These are phyloP conservation scores for Aspergillus clavatus DNA, from an alignment of 2,329 filamentous ascomycete genomes.

Conservation along the genomic window DNA sequence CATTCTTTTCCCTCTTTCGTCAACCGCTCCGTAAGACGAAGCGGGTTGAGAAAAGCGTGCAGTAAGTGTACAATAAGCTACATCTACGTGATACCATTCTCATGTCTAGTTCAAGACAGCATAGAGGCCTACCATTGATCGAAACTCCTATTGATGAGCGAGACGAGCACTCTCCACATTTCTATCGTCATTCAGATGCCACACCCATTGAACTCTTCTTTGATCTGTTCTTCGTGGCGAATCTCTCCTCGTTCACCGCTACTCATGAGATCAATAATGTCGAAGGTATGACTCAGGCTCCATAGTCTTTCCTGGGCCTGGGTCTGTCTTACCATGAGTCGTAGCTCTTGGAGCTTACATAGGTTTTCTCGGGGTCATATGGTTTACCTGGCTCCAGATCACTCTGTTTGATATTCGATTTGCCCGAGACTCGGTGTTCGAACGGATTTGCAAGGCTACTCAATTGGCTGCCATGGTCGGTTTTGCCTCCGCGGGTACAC, in stretches of 20 bases:
- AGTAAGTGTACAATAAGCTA: conserved; percentile 18
- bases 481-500: conserved; percentile 56
- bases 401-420: conserved; percentile 63
- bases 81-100: background rate
- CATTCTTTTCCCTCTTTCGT: conserved; percentile 30
- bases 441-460: conserved; percentile 54
- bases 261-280: conserved; percentile 52
- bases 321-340: conserved; percentile 11
- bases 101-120: conserved; percentile 8
- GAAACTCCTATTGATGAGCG: conserved; percentile 31
- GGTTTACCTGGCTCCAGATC: conserved; percentile 65
- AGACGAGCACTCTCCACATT: conserved; percentile 23
- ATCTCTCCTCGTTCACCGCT: conserved; percentile 58
- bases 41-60: conserved; percentile 8
- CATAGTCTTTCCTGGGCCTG: background rate
- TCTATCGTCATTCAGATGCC: conserved; percentile 46
- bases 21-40: conserved; percentile 18
- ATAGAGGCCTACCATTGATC: conserved; percentile 28
- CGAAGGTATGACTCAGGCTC: conserved; percentile 25
- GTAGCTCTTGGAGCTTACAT: conserved; percentile 45
- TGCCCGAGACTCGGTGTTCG: conserved; percentile 59
- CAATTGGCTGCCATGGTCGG: conserved; percentile 63
- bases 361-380: conserved; percentile 55
- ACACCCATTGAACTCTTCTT: conserved; percentile 56
- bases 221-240: conserved; percentile 60